Base-by-base conservation (phyloP, 2,329 filamentous ascomycete genomes). In the Stemphylium beticola region DNA sequence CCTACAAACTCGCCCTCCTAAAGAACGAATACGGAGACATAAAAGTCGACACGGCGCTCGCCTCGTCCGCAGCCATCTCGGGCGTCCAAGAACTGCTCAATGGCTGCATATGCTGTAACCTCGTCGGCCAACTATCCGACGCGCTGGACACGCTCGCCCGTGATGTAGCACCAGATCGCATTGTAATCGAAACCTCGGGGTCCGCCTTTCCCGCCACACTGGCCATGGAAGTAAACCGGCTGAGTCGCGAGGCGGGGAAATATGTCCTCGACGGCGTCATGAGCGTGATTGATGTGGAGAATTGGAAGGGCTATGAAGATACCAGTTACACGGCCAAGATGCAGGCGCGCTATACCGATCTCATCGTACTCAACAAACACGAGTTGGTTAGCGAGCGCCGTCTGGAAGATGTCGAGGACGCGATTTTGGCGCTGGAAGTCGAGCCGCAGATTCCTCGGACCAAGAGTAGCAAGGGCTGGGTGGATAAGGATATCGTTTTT, bases 1-100 rank as follows among this genome's bases (percentile, higher is more conserved):
- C 87, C 61, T 98, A 99, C 85, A 90, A 89, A 53, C 90, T 99
- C 61, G 95, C 93, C 2, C 87, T 99, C 14, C 85, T 99, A 50
- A 99, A 99, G 76, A 99, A 99, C 78, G 95, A 99, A 79, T 98
- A 97, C 76, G 95, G 95, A 72, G 93, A 98, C 74, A 79, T 99
- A 37, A 93, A 92, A 32, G 84, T 99, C 73, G 95, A 99, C 81
- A 95, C 91, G 1, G 91, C 96, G 74, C 88, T 99, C 26, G 93
- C 95, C 14, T 83, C 89, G 0, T 89, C 89, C 12, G 86, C 86
- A 44, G 87, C 93, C 59, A 92, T 99, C 64, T 89, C 91, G 0
- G 93, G 92, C 50, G 93, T 96, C 4, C 90, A 90, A 67, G 95
- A 99, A 77, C 84, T 99, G 1, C 87, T 99, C 49, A 96, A 96